Base-by-base conservation (phyloP, 2,329 filamentous ascomycete genomes). In the Ceratocystis harringtonii region DNA sequence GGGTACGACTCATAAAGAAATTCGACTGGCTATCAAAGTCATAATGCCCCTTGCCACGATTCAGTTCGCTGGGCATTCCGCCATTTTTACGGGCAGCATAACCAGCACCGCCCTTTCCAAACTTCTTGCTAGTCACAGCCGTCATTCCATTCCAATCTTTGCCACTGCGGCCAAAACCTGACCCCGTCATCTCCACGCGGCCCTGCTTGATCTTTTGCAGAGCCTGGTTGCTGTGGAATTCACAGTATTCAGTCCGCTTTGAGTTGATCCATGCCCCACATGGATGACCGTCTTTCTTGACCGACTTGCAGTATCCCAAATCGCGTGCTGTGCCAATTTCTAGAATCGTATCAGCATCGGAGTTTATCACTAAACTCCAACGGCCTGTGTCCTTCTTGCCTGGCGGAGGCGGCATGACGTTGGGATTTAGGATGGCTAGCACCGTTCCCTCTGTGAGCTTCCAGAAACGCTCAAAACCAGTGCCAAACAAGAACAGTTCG, bases 391-490 rank as follows among this genome's bases (percentile, higher is more conserved):
- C 89, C 17, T 84, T 80, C 68, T 85, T 85, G 22, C 86, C 83
- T 1, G 84, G 84, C 0, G 88, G 88, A 0, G 92, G 92, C 2
- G 92, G 90, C 85, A 99, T 89, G 70, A 97, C 87, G 19, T 80
- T 85, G 0, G 94, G 94, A 72, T 99, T 99, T 36, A 99, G 79
- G 30, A 99, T 89, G 4, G 92, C 94, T 65, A 99, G 80, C 1
- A 97, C 82, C 0, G 92, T 96, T n/a, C 94, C 94, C 1, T 90
- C 83, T 0, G 86, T 86, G n/a, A 97, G 78, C 72, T 95, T 95
- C 87, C 92, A 97, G 77, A 94, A 99, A 65, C 89, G 85, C 17
- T 89, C 87, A 71, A 97, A 96, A 5, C 90, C 95, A 0, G 87
- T 85, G 71, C 89, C 89, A 75, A 99, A 99, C 15, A 99, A 82